Evolutionary conservation across 305 asterid species (phyloP).

Genomic region (Fraxinus nigra): DNA sequence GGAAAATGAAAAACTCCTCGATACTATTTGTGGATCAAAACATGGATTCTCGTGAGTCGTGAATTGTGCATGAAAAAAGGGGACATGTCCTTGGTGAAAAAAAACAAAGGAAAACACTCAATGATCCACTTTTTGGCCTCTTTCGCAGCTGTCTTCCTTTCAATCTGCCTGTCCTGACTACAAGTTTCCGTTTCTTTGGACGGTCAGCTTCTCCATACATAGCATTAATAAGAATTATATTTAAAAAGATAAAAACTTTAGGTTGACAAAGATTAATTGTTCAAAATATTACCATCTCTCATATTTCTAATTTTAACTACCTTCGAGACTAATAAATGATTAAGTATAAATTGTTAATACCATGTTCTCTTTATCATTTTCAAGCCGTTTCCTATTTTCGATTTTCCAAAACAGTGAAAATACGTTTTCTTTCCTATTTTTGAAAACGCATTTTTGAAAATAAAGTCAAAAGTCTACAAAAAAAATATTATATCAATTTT

Average conservation of each 20-base stretch:
- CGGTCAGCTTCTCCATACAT: not conserved
- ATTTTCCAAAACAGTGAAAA: no score
- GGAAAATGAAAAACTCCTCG: not conserved
- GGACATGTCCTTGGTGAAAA: not conserved
- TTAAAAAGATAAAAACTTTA: no score
- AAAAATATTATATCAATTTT: not conserved
- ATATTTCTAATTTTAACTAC: no score
- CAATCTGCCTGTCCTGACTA: not conserved
- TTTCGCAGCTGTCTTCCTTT: not conserved
- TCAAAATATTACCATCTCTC: no score
- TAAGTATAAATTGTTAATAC: no score
- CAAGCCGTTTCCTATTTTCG: no score
- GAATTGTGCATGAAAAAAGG: not conserved
- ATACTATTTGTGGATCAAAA: not conserved
- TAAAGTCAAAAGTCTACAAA: no score
- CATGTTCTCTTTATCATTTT: no score
- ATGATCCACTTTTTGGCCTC: not conserved
- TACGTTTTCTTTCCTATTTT: no score
- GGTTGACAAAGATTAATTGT: no score
- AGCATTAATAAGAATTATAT: not conserved
- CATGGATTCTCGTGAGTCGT: not conserved
- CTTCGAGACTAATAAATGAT: no score
- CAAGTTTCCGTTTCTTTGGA: not conserved
- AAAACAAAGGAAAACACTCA: not conserved
- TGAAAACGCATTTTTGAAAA: no score